A percentile compares a stretch with the other conserved stretches of the same genome.
Conservation (phyloP, 345 rosid species). For the Adansonia digitata region DNA sequence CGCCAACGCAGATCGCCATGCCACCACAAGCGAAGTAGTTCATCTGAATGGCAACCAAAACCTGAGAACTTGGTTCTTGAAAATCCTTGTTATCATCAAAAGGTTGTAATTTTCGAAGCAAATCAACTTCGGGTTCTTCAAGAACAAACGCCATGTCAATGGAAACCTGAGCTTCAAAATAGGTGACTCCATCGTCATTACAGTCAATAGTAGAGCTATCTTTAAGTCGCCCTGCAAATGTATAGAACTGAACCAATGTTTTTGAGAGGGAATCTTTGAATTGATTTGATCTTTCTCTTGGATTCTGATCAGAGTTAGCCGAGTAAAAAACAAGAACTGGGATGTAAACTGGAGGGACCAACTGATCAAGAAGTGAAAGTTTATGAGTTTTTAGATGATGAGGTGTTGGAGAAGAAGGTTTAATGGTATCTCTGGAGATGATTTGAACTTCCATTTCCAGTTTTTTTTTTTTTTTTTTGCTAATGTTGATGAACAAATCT, state of each 20-base stretch:
- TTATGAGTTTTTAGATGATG: constrained; percentile 15
- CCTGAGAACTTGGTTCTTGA: not conserved
- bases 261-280: constrained; percentile 23
- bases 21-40: constrained; percentile 31
- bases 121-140: not conserved
- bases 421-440: constrained; percentile 20
- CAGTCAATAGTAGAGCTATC: constrained; percentile 17
- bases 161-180: constrained; percentile 12
- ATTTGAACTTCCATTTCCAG: no score
- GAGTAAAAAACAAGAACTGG: constrained; percentile 24
- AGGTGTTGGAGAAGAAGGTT: constrained; percentile 31
- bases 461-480: no score
- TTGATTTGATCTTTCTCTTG: not conserved
- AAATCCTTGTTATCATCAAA: not conserved
- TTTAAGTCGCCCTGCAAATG: constrained; percentile 19
- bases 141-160: constrained; percentile 16
- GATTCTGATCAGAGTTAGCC: not conserved
- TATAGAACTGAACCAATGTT: constrained; percentile 13
- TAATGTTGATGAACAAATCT: no score
- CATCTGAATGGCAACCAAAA: constrained; percentile 15
- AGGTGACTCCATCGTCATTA: constrained; percentile 20
- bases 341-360: constrained; percentile 15
- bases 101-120: constrained; percentile 20
- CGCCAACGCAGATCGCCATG: constrained; percentile 19
- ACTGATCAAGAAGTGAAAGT: constrained; percentile 29